A percentile compares a stretch with the other conserved stretches of the same genome.
phyloP scores from a whole-genome alignment of 2,329 filamentous ascomycete species.

The Curvularia spicifera region DNA sequence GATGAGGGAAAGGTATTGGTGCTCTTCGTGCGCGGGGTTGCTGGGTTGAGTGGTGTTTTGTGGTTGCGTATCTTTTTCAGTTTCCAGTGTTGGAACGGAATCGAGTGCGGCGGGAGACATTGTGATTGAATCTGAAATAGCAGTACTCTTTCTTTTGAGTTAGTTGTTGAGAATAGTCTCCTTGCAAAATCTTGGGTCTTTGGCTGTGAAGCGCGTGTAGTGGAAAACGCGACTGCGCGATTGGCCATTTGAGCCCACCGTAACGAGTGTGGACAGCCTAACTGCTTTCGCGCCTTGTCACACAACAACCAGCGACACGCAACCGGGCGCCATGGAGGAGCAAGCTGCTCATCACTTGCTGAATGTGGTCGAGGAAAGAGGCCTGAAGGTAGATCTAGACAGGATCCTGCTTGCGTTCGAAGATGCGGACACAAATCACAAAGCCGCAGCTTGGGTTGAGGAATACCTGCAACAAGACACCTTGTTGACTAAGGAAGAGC shows the following conservation, averaged over 20 bases:
- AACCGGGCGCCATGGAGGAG: constrained; percentile 40
- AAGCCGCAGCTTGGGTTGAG: constrained; percentile 54
- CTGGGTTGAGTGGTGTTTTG: constrained; percentile 22
- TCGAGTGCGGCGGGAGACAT: constrained; percentile 43
- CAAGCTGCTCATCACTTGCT: constrained; percentile 52
- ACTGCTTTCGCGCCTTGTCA: constrained; percentile 30
- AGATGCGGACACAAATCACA: constrained; percentile 49
- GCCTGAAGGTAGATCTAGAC: constrained; percentile 52
- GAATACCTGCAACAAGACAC: constrained; percentile 56
- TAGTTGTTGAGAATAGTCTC: neutral
- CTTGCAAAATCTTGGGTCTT: neutral
- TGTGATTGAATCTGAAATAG: neutral
- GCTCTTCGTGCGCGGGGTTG: constrained; percentile 73
- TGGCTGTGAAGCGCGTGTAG: constrained; percentile 34
- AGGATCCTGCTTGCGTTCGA: constrained; percentile 58
- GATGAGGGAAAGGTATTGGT: constrained; percentile 92
- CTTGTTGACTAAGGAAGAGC: constrained; percentile 57
- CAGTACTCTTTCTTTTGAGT: neutral
- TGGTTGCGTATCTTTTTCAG: constrained; percentile 26
- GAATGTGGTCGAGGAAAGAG: constrained; percentile 53
- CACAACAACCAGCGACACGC: constrained; percentile 28
- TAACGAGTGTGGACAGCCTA: constrained; percentile 24
- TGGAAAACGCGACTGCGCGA: constrained; percentile 42
- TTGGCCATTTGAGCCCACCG: constrained; percentile 28
- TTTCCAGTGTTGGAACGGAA: constrained; percentile 28